phyloP scores from a whole-genome alignment of 495 filamentous ascomycete genomes.

The Aspergillus affinis region DNA sequence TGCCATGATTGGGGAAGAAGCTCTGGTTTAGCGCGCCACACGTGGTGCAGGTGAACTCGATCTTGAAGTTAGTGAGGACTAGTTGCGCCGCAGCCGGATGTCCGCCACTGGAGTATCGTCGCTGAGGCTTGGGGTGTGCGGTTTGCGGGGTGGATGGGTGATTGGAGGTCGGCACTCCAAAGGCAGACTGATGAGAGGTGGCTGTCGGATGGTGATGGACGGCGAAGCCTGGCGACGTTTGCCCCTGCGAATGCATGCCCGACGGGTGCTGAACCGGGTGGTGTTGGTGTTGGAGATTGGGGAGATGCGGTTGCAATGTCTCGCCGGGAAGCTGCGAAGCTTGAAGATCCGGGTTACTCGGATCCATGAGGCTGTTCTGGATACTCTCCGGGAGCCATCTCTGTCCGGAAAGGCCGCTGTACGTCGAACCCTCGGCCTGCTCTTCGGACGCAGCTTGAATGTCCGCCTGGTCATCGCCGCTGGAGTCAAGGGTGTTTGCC shows the following conservation, averaged over 20 bases:
- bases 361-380: slow-evolving; percentile 29
- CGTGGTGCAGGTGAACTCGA: slow-evolving; percentile 46
- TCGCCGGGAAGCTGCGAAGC: slow-evolving; percentile 26
- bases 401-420: slow-evolving; percentile 30
- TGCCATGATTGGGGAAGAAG: slow-evolving; percentile 46
- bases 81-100: slow-evolving; percentile 33
- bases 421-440: slow-evolving; percentile 20
- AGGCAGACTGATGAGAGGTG: slow-evolving; percentile 27
- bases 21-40: slow-evolving; percentile 48
- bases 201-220: slow-evolving; percentile 13
- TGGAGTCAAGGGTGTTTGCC: slow-evolving; percentile 19
- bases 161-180: slow-evolving; percentile 22
- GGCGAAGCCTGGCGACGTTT: slow-evolving; percentile 20
- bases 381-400: slow-evolving; percentile 40
- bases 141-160: slow-evolving; percentile 22
- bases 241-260: slow-evolving; percentile 25
- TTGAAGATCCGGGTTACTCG: slow-evolving; percentile 20
- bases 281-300: slow-evolving; percentile 8
- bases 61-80: slow-evolving; percentile 45
- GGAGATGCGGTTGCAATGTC: slow-evolving; percentile 21
- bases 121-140: slow-evolving; percentile 24
- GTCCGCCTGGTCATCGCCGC: slow-evolving; percentile 23
- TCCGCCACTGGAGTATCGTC: slow-evolving; percentile 27
- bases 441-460: slow-evolving; percentile 20
- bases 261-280: slow-evolving; percentile 13